Evolutionary conservation across 2,329 filamentous ascomycete species (phyloP), one percentile per base, ranked within the genome.

Genomic region (Pseudogymnoascus sp.): DNA sequence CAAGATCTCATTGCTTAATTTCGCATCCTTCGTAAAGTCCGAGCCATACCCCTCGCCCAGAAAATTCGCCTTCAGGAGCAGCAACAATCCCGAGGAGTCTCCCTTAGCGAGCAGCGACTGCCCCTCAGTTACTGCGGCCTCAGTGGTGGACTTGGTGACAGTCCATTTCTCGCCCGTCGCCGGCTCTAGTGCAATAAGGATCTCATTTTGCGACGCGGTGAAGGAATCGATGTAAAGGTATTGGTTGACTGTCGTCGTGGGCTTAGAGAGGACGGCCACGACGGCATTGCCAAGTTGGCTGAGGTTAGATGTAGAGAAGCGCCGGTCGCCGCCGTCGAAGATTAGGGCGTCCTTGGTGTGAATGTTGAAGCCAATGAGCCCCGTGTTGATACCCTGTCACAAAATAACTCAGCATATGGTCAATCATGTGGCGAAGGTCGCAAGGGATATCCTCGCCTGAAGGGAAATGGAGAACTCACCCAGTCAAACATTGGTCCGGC

Each of bases 161-260:
- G 50, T 69, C 73, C 74, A 75, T 37, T 62, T 67, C 18, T 68
- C 67, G 1, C 69, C 70, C 16, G 71, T 73, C 10, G 63, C 70
- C 12, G 69, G 66, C 65, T 71, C 66, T 11, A 70, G 67, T 37
- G 69, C 69, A 4, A 65, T 68, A 14, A 75, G 67, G 12, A 75
- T 63, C 37, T 76, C 70, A 6, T 67, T 67, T 65, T 75, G 74
- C 23, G 70, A 72, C 14, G 69, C 67, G 23, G 67, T 65, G 56
- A 75, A 73, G 6, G 74, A 75, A 56, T 70, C 68, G 18, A 72
- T 66, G 65, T 69, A 74, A 4, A 74, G 65, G 35, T 68, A 70
- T 35, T 65, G 67, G 63, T 77, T 76, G 1, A 67, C 67, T 5
- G 75, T 66, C 35, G 74, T 69, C 2, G 75, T 70, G 0, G 72